Base-by-base conservation (phyloP, 257 asterid genomes). In the Solanum sparsipilum region DNA sequence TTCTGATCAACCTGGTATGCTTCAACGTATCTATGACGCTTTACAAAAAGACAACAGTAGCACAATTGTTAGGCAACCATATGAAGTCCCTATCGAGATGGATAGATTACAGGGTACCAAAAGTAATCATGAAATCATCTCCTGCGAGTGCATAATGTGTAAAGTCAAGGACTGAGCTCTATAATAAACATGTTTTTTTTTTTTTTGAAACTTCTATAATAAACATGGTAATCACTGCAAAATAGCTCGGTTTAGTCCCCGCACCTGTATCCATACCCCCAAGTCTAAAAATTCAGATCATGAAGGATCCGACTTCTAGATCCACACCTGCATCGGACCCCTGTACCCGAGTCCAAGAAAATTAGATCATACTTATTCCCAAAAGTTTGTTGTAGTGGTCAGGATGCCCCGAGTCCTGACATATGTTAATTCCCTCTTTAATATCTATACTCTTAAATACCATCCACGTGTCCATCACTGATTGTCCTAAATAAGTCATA, bases 21-120 rank as follows among this genome's bases (percentile, higher is more conserved):
- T 91, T 97, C 98, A 67, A 74, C 79, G 56, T 97, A 96, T 89
- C 98, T 94, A 88, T 94, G 90, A 41, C 99, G 96, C 99, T 97
- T 94, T 85, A 88, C 88, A 44, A 70, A 56, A 91, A 91, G 72
- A 84, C 87, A 85, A 56, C 74, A 86, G 84, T 76, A 87, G 32
- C 16, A 73, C 44, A 89, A 84, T 76, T 39, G 88, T 63, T 87
- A 83, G 87, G 90, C 21, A 89, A 83, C 90, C 34, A 48, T 44
- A 86, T 29, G 76, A 44, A 60, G 39, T 79, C 68, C 39, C 29
- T 31, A 29, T 82, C 20, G 41, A 29, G 85, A 31, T 82, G 85
- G 85, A 48, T 11, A 46, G 41, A 48, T 18, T 29, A 82, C 70
- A 82, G 70, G 35, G 70, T 82, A 46, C 86, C 86, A 31, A 82